Evolutionary conservation across 179 eudicot genomes (phyloP), one percentile per base, ranked within the genome.

Genomic region (Nepenthes alata): DNA sequence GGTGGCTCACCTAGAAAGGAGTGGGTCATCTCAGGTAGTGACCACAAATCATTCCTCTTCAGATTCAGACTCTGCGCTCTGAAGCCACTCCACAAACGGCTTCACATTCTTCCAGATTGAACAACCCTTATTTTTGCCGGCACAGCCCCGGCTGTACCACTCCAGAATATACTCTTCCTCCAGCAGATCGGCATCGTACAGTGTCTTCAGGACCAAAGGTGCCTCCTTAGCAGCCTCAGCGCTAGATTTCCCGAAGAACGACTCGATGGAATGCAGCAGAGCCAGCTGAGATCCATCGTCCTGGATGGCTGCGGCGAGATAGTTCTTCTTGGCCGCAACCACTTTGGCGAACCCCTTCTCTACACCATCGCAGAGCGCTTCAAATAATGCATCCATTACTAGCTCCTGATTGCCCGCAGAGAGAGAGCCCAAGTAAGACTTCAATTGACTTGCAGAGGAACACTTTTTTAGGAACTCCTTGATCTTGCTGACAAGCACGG

Each of bases 71-170:
- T 88, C 96, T 0, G 91, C 96, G 57, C 78, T 86, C 79, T 89
- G 94, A 54, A 89, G 94, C 96, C 96, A 89, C 62, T 82, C 94
- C 0, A 89, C 80, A 39, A 89, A 86, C 2, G 90, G 90, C 67
- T 77, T 80, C n/a, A 76, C 83, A 62, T 77, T 70, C 80, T 82
- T 89, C 96, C 96, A 86, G 11, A 89, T 15, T 0, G 73, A 61
- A 0, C 82, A 65, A n/a, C 61, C 58, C 55, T 82, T 70, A 64
- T 82, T 74, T 39, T 44, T 25, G 25, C 88, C 88, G 2, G 53
- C 58, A 47, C 70, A 58, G 3, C 95, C 94, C 71, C 74, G 74
- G 58, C 80, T 41, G 13, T 72, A 86, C 94, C 96, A 89, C 73
- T 76, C 72, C 15, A 79, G 71, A 9, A 89, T 74, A 25, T 25